Conservation (phyloP, 108 stramenopile genomes). For the Nitzschia palea region DNA sequence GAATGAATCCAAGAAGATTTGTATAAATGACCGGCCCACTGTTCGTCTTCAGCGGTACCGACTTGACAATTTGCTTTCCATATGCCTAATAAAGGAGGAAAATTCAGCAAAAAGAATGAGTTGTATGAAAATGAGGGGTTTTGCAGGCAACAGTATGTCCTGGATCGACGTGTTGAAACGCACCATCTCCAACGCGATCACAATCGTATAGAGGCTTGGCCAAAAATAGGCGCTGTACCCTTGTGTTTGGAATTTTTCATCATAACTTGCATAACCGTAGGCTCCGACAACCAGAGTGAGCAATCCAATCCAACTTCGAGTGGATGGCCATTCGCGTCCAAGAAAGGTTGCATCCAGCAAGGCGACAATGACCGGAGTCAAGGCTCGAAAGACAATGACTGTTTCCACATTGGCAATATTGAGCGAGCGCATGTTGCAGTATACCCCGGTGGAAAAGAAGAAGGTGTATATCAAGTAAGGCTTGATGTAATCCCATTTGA, state of each 20-base stretch:
- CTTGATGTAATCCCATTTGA: slow-evolving; percentile 68
- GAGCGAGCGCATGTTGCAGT: slow-evolving; percentile 84
- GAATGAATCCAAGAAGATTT: slow-evolving; percentile 80
- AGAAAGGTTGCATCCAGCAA: slow-evolving; percentile 82
- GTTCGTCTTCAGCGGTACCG: slow-evolving; percentile 73
- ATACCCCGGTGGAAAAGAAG: slow-evolving; percentile 79
- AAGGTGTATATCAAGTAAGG: slow-evolving; percentile 81
- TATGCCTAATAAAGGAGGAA: slow-evolving; percentile 43
- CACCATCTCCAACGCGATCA: slow-evolving; percentile 87
- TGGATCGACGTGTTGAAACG: too few relatives aligned
- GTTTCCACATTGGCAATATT: slow-evolving; percentile 89
- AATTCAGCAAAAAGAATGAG: background rate
- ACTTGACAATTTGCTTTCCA: slow-evolving; percentile 82
- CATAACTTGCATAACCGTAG: slow-evolving; percentile 73
- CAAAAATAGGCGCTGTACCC: slow-evolving; percentile 65
- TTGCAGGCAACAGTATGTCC: too few relatives aligned
- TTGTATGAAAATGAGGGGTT: background rate
- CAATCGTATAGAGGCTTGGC: slow-evolving; percentile 65
- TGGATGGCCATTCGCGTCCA: slow-evolving; percentile 82
- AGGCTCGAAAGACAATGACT: slow-evolving; percentile 89
- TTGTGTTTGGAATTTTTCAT: slow-evolving; percentile 68
- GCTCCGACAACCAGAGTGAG: slow-evolving; percentile 69
- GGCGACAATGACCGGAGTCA: slow-evolving; percentile 80
- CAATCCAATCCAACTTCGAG: slow-evolving; percentile 64
- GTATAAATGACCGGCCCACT: slow-evolving; percentile 90